Base-by-base conservation (phyloP, 192 early-diverging fungal species). In the Backusella macrospora region DNA sequence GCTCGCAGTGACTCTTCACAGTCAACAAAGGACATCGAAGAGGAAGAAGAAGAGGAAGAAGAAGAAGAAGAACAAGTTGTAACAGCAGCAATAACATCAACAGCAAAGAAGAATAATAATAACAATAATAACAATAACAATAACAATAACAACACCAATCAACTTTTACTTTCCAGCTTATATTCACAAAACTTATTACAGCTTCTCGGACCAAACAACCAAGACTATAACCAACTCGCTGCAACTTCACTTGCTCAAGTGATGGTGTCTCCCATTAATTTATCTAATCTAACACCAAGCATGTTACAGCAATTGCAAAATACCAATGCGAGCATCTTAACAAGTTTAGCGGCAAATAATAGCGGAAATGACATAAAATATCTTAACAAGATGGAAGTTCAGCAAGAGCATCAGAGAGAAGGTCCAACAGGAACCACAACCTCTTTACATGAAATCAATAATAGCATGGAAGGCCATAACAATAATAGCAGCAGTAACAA, bases 271-370 rank as follows among this genome's bases (percentile, higher is more conserved):
- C 39, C 65, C 5, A 66, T 66, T 43, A 38, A 12, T n/a, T 21
- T 66, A 40, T 38, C 65, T 40, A 66, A 23, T 9, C 21, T 66
- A 66, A 16, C 65, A 7, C 16, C 40, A 5, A 10, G 8, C 21
- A 42, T 66, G 21, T 66, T 66, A 9, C 38, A 66, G 18, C 65
- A 66, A 10, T 13, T 66, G 43, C 65, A 66, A 16, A 15, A 52
- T 52, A 21, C 49, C 0, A 52, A 52, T 52, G 7, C 48, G 15
- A 18, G 48, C 48, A 49, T 6, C 49, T 15, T 52, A 21, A 52
- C 21, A 21, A 52, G n/a, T 21, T 18, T 38, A 42, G 26, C 26
- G 23, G 21, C 55, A 10, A 34, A 34, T 34, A 34, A 34, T 34
- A 34, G 2, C 29, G 29, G 29, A 34, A 2, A 34, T 34, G 29